Base-by-base conservation (phyloP, 345 rosid genomes). In the Heritiera littoralis region DNA sequence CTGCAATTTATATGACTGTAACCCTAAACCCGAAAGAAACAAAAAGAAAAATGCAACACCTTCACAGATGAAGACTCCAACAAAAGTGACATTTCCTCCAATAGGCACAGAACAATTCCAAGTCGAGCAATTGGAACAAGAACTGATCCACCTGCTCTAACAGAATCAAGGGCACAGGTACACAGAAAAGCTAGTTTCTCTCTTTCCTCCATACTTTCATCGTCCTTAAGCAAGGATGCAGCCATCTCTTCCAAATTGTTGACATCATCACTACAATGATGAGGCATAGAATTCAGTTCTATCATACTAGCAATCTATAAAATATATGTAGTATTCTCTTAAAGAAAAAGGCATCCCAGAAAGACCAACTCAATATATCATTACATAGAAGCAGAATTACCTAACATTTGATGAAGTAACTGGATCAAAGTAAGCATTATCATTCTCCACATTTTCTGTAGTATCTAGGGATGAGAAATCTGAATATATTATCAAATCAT, bases 131-230 rank as follows among this genome's bases (percentile, higher is more conserved):
- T 80, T 4, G 97, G 83, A 80, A 95, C 77, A 78, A 95, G 84
- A 65, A 90, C 97, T 46, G 95, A 93, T 76, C 95, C 99, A 81
- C 95, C 93, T 68, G 89, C 88, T 81, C 81, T 87, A 77, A 92
- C 89, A 72, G 93, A 85, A 71, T 89, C 92, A 60, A 90, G 68
- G 56, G 85, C 83, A 78, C 92, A 89, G 3, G 94, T 83, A 83
- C 90, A 90, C 78, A 91, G 84, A 81, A 87, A 95, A 79, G 84
- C 88, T 79, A 95, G 80, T 74, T 91, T 93, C 85, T 90, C 90
- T 84, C 66, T 81, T 86, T 93, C 98, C 77, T 91, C 92, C 75
- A 56, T 66, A 69, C 82, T 88, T 73, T 86, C 93, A 63, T 81
- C 89, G 68, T 60, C 76, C 51, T 70, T 81, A 74, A 83, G 66